Conservation (phyloP, 192 early-diverging fungal species). For the Coemansia sp. region DNA sequence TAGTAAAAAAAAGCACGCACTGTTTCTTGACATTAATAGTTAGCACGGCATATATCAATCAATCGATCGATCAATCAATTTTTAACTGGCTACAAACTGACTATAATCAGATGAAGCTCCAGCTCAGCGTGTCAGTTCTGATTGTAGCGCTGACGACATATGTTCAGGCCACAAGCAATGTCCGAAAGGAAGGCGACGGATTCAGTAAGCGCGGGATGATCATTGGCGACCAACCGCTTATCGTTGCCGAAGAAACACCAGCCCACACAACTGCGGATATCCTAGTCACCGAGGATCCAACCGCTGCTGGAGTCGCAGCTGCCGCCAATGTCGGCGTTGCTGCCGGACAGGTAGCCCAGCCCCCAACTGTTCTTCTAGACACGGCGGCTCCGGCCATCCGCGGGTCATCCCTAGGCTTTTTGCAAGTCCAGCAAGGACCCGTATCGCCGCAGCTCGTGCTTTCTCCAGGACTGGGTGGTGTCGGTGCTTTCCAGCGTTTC, state of each 20-base stretch:
- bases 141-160: slow-evolving; percentile 31
- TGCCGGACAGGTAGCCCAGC: slow-evolving; percentile 14
- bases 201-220: slow-evolving; percentile 22
- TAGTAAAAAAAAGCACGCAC: too few species aligned
- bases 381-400: slow-evolving; percentile 8
- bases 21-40: too few species aligned
- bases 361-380: slow-evolving; percentile 21
- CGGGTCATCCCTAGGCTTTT: slow-evolving; percentile 7
- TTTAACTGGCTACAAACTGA: not conserved
- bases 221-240: slow-evolving; percentile 22
- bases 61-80: not conserved
- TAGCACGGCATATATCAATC: too few species aligned
- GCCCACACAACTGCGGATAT: slow-evolving; percentile 12
- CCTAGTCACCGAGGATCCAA: slow-evolving; percentile 7
- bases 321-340: not conserved
- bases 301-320: not conserved
- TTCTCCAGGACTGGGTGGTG: not conserved
- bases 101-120: slow-evolving; percentile 30
- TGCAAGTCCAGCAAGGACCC: slow-evolving; percentile 16
- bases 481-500: slow-evolving; percentile 17
- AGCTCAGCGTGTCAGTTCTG: slow-evolving; percentile 32
- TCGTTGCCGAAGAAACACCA: slow-evolving; percentile 19
- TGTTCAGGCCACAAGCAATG: slow-evolving; percentile 12
- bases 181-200: not conserved
- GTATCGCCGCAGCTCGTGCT: slow-evolving; percentile 16